Conservation (phyloP, 177 flowering plant genomes). For the Vitis hybrid region DNA sequence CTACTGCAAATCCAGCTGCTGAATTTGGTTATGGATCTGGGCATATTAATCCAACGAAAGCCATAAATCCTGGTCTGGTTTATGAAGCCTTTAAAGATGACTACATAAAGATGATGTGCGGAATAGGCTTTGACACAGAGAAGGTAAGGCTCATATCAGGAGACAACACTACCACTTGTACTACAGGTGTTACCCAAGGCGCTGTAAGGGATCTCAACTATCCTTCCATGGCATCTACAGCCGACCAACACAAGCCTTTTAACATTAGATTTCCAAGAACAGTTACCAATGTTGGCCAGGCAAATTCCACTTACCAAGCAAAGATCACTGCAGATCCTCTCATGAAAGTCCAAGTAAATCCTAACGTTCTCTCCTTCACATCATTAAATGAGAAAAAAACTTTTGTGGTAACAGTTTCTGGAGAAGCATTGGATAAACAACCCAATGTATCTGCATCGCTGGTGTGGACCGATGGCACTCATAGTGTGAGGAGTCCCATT, state of each 20-base stretch:
- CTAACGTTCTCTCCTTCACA: slow-evolving; percentile 29
- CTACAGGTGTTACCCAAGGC: slow-evolving; percentile 1
- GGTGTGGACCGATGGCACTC: slow-evolving; percentile 31
- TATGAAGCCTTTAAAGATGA: slow-evolving; percentile 24
- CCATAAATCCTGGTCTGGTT: slow-evolving; percentile 37
- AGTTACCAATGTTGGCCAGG: slow-evolving; percentile 44
- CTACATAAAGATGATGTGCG: slow-evolving; percentile 30
- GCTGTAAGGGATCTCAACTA: slow-evolving; percentile 49
- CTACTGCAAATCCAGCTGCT: slow-evolving; percentile 2
- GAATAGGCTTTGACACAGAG: neutral
- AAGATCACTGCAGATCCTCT: neutral
- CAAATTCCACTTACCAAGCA: slow-evolving; percentile 35
- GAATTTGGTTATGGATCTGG: slow-evolving; percentile 41
- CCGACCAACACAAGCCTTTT: neutral
- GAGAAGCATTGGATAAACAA: neutral
- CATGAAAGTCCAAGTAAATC: slow-evolving; percentile 21
- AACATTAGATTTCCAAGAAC: slow-evolving; percentile 24
- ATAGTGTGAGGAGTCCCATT: slow-evolving; percentile 26
- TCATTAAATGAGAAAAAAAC: slow-evolving; percentile 27
- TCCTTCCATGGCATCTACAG: slow-evolving; percentile 39
- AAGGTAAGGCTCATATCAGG: slow-evolving; percentile 15
- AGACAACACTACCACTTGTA: slow-evolving; percentile 23
- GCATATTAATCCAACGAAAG: slow-evolving; percentile 32
- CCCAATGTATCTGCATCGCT: slow-evolving; percentile 11
- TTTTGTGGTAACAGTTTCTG: slow-evolving; percentile 30